Base-by-base conservation (phyloP, 441 rosid genomes). In the Rhodomyrtus psidioides region DNA sequence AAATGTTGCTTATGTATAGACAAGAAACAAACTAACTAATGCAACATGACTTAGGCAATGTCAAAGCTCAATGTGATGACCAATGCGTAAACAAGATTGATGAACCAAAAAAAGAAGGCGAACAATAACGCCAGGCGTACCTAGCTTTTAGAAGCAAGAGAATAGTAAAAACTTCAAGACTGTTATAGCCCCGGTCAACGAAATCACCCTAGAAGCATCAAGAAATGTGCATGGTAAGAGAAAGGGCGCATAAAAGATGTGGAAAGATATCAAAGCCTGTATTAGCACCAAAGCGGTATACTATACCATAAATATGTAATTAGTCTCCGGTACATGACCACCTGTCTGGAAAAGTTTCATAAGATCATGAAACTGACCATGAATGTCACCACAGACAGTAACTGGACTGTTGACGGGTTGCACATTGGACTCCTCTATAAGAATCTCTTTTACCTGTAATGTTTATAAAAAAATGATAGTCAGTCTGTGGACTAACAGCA, bases 401-500 rank as follows among this genome's bases (percentile, higher is more conserved):
- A 98, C 99, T 19, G 98, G 99, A 91, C 99, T 98, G 94, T 98
- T 98, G 51, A 98, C 98, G 82, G 99, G 99, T 88, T 98, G 99
- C 84, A 98, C 99, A 88, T 98, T 98, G 42, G 99, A 98, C 89
- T 96, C 99, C 92, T 98, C 99, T 83, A 96, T 94, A 27, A 98
- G 95, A 89, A 95, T 95, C 90, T 96, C 99, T 90, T 98, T 98
- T 65, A 96, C 98, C 99, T 98, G 92, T 13, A 86, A 81, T 46
- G 83, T 82, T 55, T 12, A 44, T 19, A 23, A 23, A 39, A 39
- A 79, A 49, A 56, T 6, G 16, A 27, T 13, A 34, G 58, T 57
- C 76, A 79, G 79, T 56, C 59, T 19, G 27, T n/a, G 46, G 62
- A 34, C 54, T 85, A n/a, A 6, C 57, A 28, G 74, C 55, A 88